phyloP scores from a whole-genome alignment of 306 rosid species.

The Vachellia pachyceras region DNA sequence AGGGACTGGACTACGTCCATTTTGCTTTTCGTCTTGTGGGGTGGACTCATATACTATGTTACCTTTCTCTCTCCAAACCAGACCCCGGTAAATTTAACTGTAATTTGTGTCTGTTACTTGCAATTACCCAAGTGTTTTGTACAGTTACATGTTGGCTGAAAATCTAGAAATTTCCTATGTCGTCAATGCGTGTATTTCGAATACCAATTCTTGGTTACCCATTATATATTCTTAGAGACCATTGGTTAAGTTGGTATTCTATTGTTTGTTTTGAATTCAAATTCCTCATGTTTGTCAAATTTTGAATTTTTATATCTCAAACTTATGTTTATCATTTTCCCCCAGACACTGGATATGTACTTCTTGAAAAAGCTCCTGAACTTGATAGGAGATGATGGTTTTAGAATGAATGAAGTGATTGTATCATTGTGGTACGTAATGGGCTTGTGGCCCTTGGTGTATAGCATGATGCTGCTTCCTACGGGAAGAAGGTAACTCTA shows the following conservation, averaged over 20 bases:
- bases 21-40: constrained; percentile 77
- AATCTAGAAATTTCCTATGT: too few relatives aligned
- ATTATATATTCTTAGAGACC: neutral
- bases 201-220: neutral
- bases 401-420: constrained; percentile 80
- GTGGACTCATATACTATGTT: constrained; percentile 71
- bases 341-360: constrained; percentile 75
- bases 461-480: constrained; percentile 83
- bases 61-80: constrained; percentile 79
- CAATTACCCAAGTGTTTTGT: neutral
- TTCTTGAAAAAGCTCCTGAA: constrained; percentile 79
- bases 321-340: neutral
- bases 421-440: constrained; percentile 86
- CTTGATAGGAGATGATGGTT: constrained; percentile 85
- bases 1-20: constrained; percentile 86
- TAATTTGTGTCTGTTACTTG: neutral
- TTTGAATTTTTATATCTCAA: neutral
- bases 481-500: constrained; percentile 80
- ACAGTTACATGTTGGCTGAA: neutral
- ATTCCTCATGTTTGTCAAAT: neutral
- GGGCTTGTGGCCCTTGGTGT: constrained; percentile 94
- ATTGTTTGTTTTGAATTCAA: neutral
- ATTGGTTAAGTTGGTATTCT: neutral
- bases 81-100: constrained; percentile 67
- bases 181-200: neutral